Evolutionary conservation across 2,329 filamentous ascomycete species (phyloP), one percentile per base, ranked within the genome.

Genomic region (Colletotrichum trifolii): DNA sequence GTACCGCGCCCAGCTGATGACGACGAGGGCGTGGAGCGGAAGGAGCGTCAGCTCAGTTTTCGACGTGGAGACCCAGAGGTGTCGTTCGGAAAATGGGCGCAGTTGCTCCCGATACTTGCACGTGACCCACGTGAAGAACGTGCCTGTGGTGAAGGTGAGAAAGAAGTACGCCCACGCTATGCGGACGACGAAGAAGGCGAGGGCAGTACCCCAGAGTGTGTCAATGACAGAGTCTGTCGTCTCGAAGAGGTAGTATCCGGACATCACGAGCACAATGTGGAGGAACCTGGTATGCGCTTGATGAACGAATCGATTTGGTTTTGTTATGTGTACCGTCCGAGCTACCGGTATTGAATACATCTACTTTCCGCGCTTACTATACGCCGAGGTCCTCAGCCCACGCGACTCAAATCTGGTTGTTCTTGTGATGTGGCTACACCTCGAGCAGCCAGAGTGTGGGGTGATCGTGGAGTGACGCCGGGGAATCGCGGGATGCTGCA

Each of bases 151-250:
- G 55, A 75, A 71, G 33, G 69, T 70, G 56, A 76, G 69, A 15
- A 67, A 10, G 54, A 75, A 73, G 63, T 79, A 77, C 54, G 71
- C 62, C 49, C 74, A 68, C 34, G 72, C 73, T 46, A 76, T 69
- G 54, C 74, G 71, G 54, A 76, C 42, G 68, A 76, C 69, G 70
- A 77, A 78, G 60, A 77, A 71, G 40, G 72, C 71, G 11, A 79
- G 70, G 45, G 75, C 73, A 15, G 78, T 67, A 68, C 78, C 74
- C 76, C 76, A 79, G 58, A 79, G 71, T 54, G 78, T 54, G 43
- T 78, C 75, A 55, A 79, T 72, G 39, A 77, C 72, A 6, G 74
- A 73, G 58, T 76, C 72, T 17, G 71, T 73, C 6, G 75, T 75
- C 47, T 75, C 69, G 58, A 77, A 75, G 45, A 75, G 46, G 46